Evolutionary conservation across 306 rosid genomes (phyloP).

Genomic region (Leucaena leucocephala): DNA sequence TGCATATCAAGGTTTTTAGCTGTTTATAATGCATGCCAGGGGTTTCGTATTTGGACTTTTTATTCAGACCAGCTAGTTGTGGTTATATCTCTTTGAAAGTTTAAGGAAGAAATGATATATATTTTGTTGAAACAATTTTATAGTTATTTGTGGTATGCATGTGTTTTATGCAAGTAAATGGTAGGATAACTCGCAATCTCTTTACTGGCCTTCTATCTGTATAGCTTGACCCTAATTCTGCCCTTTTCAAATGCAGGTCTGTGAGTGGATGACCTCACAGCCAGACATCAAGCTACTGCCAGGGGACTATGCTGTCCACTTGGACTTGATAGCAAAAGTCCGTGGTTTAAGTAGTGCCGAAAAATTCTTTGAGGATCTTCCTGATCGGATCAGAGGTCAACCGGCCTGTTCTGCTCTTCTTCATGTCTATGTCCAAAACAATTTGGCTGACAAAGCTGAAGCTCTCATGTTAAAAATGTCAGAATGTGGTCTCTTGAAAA

Average conservation of each 20-base stretch:
- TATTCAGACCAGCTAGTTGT: neutral
- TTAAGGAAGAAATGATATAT: neutral
- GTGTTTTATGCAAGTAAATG: conserved; percentile 3
- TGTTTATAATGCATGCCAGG: conserved; percentile 1
- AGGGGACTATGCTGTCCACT: conserved; percentile 88
- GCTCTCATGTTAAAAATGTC: conserved; percentile 83
- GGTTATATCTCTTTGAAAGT: neutral
- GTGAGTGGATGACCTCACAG: conserved; percentile 92
- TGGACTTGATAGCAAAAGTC: conserved; percentile 91
- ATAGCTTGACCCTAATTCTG: conserved; percentile 23
- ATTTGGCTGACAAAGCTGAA: conserved; percentile 68
- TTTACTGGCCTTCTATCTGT: conserved; percentile 17
- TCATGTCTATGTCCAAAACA: conserved; percentile 72
- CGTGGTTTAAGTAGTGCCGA: conserved; percentile 82
- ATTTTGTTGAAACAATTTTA: conserved; percentile 12
- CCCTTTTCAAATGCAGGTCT: conserved; percentile 52
- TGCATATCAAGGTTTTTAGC: conserved; percentile 1
- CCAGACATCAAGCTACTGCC: conserved; percentile 63
- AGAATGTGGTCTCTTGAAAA: conserved; percentile 62
- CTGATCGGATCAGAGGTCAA: conserved; percentile 54
- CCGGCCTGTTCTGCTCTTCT: conserved; percentile 72
- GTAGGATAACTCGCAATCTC: conserved; percentile 16
- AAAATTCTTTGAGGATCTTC: conserved; percentile 92
- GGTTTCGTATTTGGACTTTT: neutral
- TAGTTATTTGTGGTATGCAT: neutral